Conservation (phyloP, 1,139 yeast species). For the Eremothecium sinecaudum region DNA sequence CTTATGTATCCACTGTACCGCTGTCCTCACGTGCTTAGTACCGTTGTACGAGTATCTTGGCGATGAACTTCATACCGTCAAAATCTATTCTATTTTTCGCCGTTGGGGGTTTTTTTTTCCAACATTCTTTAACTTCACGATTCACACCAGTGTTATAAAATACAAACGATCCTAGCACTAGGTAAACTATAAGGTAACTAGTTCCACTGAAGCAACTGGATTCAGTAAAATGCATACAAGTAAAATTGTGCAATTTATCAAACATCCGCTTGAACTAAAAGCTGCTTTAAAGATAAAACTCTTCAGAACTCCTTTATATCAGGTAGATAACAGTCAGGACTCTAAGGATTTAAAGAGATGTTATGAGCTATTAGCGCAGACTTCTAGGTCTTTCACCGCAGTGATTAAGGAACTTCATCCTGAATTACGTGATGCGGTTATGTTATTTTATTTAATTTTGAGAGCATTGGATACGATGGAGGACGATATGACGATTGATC, state of each 20-base stretch:
- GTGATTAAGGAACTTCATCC: conserved; percentile 90
- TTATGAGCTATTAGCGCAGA: conserved; percentile 52
- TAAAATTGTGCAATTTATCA: conserved; percentile 48
- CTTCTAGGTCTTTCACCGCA: conserved; percentile 88
- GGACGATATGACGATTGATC: conserved; percentile 85
- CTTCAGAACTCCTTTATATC: conserved; percentile 49
- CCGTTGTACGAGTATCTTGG: too few relatives aligned
- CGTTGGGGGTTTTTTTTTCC: too few relatives aligned
- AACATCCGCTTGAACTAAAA: conserved; percentile 65
- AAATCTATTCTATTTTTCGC: too few relatives aligned
- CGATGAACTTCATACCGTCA: too few relatives aligned
- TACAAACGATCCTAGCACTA: too few relatives aligned
- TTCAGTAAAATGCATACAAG: too few relatives aligned
- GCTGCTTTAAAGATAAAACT: conserved; percentile 54
- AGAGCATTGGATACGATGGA: conserved; percentile 94
- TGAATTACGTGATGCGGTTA: conserved; percentile 69
- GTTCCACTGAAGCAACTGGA: too few relatives aligned
- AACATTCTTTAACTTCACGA: too few relatives aligned
- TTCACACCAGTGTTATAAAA: too few relatives aligned
- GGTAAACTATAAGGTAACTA: too few relatives aligned
- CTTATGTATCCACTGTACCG: too few relatives aligned
- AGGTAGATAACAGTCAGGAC: conserved; percentile 39
- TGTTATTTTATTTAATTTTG: conserved; percentile 74
- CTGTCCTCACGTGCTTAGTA: too few relatives aligned
- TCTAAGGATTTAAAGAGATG: conserved; percentile 50